Percentiles rank a stretch among this genome's conserved stretches.
Conservation (phyloP, 768 basidiomycete species). For the Amyloporia xantha region DNA sequence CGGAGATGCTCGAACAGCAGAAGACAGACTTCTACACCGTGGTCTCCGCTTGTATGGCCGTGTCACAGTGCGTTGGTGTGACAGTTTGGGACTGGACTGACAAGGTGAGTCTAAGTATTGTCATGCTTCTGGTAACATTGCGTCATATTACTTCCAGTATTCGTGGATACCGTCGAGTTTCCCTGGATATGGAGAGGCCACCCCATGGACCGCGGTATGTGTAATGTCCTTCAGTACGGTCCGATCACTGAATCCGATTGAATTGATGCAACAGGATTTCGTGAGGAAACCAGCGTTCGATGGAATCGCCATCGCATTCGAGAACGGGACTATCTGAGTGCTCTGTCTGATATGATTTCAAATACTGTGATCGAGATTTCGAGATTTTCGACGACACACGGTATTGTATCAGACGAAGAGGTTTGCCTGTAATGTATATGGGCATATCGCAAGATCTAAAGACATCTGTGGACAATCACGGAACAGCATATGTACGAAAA, state of each 20-base stretch:
- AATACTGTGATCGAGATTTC: too few relatives aligned
- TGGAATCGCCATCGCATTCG: slow-evolving; percentile 16
- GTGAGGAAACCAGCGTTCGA: slow-evolving; percentile 22
- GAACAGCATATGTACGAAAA: too few relatives aligned
- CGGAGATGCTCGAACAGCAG: slow-evolving; percentile 45
- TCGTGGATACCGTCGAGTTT: slow-evolving; percentile 30
- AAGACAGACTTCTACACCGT: slow-evolving; percentile 51
- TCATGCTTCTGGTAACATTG: neutral
- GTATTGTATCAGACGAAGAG: too few relatives aligned
- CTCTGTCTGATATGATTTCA: too few relatives aligned
- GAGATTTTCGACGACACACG: too few relatives aligned
- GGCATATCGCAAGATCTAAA: too few relatives aligned
- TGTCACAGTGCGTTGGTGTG: slow-evolving; percentile 30
- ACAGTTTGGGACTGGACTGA: slow-evolving; percentile 39
- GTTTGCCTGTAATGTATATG: too few relatives aligned
- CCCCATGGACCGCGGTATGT: slow-evolving; percentile 24
- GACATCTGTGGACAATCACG: too few relatives aligned
- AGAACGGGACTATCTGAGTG: neutral
- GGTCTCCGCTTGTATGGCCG: slow-evolving; percentile 44
- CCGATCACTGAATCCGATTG: neutral
- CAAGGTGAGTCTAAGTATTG: slow-evolving; percentile 15
- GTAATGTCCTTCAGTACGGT: neutral
- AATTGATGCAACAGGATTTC: slow-evolving; percentile 9
- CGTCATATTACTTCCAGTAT: slow-evolving; percentile 14
- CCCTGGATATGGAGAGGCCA: slow-evolving; percentile 28